phyloP scores from a whole-genome alignment of 208 protist species.

The Trypanosoma rangeli region DNA sequence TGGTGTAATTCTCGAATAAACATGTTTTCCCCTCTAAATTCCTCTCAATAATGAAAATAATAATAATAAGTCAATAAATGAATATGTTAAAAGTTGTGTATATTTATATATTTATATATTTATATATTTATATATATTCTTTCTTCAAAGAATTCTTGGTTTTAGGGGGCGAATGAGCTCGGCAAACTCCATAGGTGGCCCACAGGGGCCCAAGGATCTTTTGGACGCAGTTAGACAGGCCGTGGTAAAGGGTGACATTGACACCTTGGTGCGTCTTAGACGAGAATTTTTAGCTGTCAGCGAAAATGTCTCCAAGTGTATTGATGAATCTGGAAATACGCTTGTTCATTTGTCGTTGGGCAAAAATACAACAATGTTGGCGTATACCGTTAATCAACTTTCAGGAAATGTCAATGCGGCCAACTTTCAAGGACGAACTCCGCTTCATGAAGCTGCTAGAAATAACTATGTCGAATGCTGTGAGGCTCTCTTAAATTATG shows the following conservation, averaged over 20 bases:
- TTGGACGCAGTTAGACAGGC: conserved; percentile 79
- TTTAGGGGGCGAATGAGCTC: conserved; percentile 7
- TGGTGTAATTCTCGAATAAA: conserved; percentile 37
- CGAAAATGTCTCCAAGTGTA: conserved; percentile 85
- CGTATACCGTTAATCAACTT: conserved; percentile 68
- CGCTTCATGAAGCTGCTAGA: conserved; percentile 86
- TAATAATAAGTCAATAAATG: not conserved
- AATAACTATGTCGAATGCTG: conserved; percentile 83
- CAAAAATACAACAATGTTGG: conserved; percentile 65
- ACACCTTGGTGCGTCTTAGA: conserved; percentile 58
- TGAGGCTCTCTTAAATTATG: conserved; percentile 77
- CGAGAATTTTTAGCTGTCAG: conserved; percentile 75
- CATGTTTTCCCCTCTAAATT: not conserved
- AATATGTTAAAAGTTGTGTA: not conserved
- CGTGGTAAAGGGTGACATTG: conserved; percentile 62
- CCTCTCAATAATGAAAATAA: conserved; percentile 13
- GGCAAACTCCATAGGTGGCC: conserved; percentile 53
- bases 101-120: conserved; percentile 7
- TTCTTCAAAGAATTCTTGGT: not conserved
- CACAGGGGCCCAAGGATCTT: conserved; percentile 82
- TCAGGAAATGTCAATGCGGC: conserved; percentile 68
- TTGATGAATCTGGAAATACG: conserved; percentile 87
- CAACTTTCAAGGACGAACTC: conserved; percentile 85
- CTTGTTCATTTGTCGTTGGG: conserved; percentile 77
- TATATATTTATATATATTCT: conserved; percentile 11